Evolutionary conservation across 164 flowering plant genomes (phyloP).

Genomic region (Chimonanthus praecox): DNA sequence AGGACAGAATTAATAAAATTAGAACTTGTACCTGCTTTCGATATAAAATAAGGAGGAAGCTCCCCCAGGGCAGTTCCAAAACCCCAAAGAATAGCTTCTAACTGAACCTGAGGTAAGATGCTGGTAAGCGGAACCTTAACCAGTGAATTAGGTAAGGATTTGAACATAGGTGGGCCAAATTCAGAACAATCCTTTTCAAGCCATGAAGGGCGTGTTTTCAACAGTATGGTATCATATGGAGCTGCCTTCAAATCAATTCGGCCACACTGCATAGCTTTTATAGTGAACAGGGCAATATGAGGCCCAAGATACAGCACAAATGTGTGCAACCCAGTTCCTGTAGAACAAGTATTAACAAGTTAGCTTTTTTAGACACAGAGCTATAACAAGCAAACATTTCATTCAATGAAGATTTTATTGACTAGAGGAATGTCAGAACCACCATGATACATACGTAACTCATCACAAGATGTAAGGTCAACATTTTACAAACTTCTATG

Average conservation of each 20-base stretch:
- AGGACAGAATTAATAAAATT: not conserved
- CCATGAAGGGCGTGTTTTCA: constrained; percentile 84
- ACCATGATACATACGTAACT: no score
- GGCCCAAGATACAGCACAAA: constrained; percentile 96
- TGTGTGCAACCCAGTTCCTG: constrained; percentile 95
- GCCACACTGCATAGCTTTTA: constrained; percentile 86
- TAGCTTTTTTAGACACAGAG: not conserved
- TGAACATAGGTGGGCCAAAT: constrained; percentile 72
- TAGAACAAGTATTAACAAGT: not conserved
- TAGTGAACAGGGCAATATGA: constrained; percentile 81
- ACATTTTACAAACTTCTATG: no score
- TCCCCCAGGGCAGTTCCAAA: constrained; percentile 96
- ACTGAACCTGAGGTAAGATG: constrained; percentile 80
- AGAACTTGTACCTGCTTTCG: constrained; percentile 70
- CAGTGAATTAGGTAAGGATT: constrained; percentile 30
- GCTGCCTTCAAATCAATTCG: constrained; percentile 84
- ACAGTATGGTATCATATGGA: constrained; percentile 85
- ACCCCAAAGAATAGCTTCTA: constrained; percentile 94
- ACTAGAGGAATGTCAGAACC: no score
- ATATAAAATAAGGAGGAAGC: constrained; percentile 97
- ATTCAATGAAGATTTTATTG: no score
- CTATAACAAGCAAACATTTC: no score
- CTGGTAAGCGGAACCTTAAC: constrained; percentile 66
- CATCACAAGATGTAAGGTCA: no score
- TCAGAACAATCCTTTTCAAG: constrained; percentile 78